A percentile compares a stretch with the other conserved stretches of the same genome.
Evolutionary conservation across 1,284 basidiomycete species (phyloP).

Genomic region (Ceratobasidium theobromae): DNA sequence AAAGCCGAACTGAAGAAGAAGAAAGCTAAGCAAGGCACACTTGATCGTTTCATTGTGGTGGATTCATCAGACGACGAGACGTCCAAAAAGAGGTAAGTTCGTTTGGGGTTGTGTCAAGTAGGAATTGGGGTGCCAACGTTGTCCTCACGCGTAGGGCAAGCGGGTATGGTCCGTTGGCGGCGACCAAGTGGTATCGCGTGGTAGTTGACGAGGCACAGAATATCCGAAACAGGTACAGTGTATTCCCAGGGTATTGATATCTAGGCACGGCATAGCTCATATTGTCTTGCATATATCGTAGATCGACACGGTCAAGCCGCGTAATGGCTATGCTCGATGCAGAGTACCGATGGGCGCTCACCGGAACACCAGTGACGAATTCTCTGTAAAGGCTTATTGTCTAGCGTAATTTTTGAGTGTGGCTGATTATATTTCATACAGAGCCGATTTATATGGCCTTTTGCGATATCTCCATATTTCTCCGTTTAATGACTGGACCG

Average conservation of each 20-base stretch:
- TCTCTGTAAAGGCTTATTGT: slow-evolving; percentile 50
- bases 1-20: slow-evolving; percentile 42
- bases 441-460: slow-evolving; percentile 67
- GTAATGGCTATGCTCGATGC: slow-evolving; percentile 58
- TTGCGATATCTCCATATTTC: slow-evolving; percentile 53
- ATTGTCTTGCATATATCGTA: slow-evolving; percentile 41
- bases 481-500: slow-evolving; percentile 67
- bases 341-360: slow-evolving; percentile 68
- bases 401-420: background rate
- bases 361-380: slow-evolving; percentile 71
- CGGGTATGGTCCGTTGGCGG: slow-evolving; percentile 52
- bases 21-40: slow-evolving; percentile 47
- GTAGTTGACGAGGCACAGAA: slow-evolving; percentile 71
- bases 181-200: slow-evolving; percentile 59
- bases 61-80: slow-evolving; percentile 34
- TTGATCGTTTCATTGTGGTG: slow-evolving; percentile 42
- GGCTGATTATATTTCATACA: slow-evolving; percentile 37
- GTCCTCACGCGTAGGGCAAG: background rate
- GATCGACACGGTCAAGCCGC: slow-evolving; percentile 57
- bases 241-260: background rate
- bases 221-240: slow-evolving; percentile 59
- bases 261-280: background rate
- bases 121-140: background rate
- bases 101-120: no score
- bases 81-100: slow-evolving; percentile 49